Evolutionary conservation across 495 filamentous ascomycete species (phyloP).

Genomic region (Aspergillus leporis): DNA sequence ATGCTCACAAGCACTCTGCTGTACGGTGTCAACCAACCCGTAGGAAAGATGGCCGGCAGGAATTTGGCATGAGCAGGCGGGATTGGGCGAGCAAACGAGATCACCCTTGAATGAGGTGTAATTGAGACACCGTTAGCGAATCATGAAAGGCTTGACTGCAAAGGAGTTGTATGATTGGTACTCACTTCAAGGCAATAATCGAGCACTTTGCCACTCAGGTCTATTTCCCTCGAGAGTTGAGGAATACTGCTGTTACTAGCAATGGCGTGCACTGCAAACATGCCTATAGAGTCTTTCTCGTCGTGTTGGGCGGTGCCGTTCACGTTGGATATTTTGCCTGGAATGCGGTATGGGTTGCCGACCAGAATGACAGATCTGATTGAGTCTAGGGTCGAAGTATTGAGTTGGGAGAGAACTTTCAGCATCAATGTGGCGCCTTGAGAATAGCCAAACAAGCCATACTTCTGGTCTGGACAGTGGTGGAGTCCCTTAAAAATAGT

Average conservation of each 20-base stretch:
- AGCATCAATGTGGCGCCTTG: slow-evolving; percentile 4
- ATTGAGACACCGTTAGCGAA: background rate
- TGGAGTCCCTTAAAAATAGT: background rate
- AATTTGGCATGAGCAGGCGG: background rate
- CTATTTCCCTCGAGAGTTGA: background rate
- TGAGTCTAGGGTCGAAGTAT: background rate
- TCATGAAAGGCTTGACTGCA: background rate
- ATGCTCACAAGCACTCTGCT: background rate
- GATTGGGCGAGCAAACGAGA: slow-evolving; percentile 2
- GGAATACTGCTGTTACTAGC: slow-evolving; percentile 2
- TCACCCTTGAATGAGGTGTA: background rate
- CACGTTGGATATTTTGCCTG: slow-evolving; percentile 6
- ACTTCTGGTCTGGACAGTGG: slow-evolving; percentile 3
- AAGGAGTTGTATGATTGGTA: background rate
- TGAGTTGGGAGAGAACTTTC: background rate
- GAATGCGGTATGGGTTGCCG: slow-evolving; percentile 4
- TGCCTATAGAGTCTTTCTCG: background rate
- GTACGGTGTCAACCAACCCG: slow-evolving; percentile 4
- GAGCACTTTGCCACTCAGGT: slow-evolving; percentile 5
- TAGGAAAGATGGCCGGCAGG: slow-evolving; percentile 8
- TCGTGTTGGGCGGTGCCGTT: background rate
- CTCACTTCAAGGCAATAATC: slow-evolving; percentile 4
- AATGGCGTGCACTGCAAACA: background rate
- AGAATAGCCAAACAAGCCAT: slow-evolving; percentile 8
- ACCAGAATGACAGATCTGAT: slow-evolving; percentile 1